Base-by-base conservation (phyloP, 2,329 filamentous ascomycete species). In the Penicillium sumatraense region DNA sequence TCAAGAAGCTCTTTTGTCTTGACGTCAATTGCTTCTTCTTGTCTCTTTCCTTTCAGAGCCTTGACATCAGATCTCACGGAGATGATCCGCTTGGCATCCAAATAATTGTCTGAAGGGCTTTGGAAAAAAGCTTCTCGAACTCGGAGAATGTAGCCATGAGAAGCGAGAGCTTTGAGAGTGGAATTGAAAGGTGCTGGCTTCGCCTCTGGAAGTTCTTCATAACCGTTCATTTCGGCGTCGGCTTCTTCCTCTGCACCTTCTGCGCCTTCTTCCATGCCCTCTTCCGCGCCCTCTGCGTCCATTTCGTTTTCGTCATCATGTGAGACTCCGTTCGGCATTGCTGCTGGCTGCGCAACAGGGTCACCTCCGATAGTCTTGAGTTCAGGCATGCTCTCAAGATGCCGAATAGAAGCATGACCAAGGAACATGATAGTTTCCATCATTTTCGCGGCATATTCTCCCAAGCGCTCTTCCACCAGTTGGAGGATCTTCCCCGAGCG, bases 401-500 rank as follows among this genome's bases (percentile, higher is more conserved):
- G 74, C 46, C 71, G 70, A 44, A 81, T 72, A 57, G 76, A 86
- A 26, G 89, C 88, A 75, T 95, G 89, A 1, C 93, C 93, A 16
- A 93, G 81, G 52, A 88, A 81, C 57, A 96, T 78, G 38, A 97
- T 78, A 26, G 88, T 89, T 64, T 90, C 86, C 56, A 95, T 83
- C 35, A 97, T 80, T 58, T 87, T 85, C 53, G 86, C 85, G 26
- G 91, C 91, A 58, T 86, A 83, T n/a, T 81, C 78, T 16, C 93
- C 93, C 69, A 91, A 88, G 63, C 88, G 85, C 29, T 82, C 83
- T 62, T 91, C 86, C 40, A 95, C 83, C 56, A 91, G 80, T 60
- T 92, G 85, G 24, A 95, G 78, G 35, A 96, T 89, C 74, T 91
- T 95, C 40, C 91, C 92, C 3, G 86, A 85, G 54, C 95, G 89